These are phyloP conservation scores for Fusarium nisikadoi DNA, from an alignment of 2,329 filamentous ascomycete species.

Conservation along the genomic window DNA sequence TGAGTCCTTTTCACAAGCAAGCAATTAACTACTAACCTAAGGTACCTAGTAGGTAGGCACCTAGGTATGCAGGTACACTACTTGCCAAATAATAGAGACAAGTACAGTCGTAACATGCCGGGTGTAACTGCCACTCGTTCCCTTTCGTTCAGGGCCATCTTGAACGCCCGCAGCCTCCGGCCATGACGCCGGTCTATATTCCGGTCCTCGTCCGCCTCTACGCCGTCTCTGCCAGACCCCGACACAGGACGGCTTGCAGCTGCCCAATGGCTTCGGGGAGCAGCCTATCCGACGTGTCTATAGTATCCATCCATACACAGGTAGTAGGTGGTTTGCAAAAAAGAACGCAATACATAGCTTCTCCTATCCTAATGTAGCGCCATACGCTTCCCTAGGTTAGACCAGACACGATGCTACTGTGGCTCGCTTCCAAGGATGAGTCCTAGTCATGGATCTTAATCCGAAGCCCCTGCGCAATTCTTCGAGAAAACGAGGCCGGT, in stretches of 20 bases:
- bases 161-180: conserved; percentile 3
- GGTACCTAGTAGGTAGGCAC: no score
- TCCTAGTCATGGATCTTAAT: conserved; percentile 12
- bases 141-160: conserved; percentile 9
- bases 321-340: neutral
- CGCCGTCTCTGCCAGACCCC: conserved; percentile 9
- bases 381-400: conserved; percentile 1
- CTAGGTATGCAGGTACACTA: neutral
- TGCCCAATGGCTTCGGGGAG: neutral
- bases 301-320: neutral
- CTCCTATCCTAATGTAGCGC: neutral
- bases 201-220: conserved; percentile 17
- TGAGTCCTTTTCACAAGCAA: neutral
- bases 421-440: neutral
- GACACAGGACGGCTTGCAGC: neutral
- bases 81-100: neutral
- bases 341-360: conserved; percentile 1
- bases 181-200: conserved; percentile 10
- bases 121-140: neutral
- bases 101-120: neutral
- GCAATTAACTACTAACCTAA: neutral
- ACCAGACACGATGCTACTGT: conserved; percentile 6
- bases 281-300: neutral
- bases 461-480: conserved; percentile 18
- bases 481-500: conserved; percentile 25